Evolutionary conservation across 1,284 basidiomycete species (phyloP).

Genomic region (Porodaedalea pini): DNA sequence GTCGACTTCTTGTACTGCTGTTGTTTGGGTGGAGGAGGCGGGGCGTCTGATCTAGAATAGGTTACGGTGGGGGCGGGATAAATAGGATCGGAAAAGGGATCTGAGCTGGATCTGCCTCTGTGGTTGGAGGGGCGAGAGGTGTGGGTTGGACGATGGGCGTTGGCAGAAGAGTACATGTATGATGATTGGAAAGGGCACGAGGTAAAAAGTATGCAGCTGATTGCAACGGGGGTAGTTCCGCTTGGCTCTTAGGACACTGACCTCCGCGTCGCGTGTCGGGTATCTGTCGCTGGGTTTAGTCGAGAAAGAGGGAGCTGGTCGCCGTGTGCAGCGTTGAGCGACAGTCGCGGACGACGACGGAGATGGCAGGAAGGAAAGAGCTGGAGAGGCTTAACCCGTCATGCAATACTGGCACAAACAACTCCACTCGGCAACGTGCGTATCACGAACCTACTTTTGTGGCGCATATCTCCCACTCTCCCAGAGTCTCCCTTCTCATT

Average conservation of each 20-base stretch:
- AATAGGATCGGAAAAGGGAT: conserved; percentile 56
- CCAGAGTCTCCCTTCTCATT: not conserved
- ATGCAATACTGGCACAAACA: too few relatives aligned
- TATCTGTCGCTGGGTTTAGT: not conserved
- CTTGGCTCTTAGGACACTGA: not conserved
- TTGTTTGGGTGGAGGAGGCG: conserved; percentile 27
- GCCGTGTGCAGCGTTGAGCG: not conserved
- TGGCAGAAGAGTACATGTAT: conserved; percentile 4
- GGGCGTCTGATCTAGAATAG: conserved; percentile 34
- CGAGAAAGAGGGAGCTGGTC: not conserved
- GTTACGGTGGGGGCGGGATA: conserved; percentile 36
- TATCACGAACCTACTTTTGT: not conserved
- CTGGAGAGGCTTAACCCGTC: not conserved
- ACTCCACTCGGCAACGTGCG: conserved; percentile 13
- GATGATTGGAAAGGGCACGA: not conserved
- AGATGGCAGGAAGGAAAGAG: not conserved
- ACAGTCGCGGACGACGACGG: conserved; percentile 2
- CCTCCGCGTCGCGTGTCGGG: not conserved
- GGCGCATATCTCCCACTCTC: not conserved
- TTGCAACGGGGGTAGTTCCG: not conserved
- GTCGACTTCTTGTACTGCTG: conserved; percentile 28
- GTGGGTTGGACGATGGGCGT: not conserved
- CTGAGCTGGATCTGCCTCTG: conserved; percentile 49
- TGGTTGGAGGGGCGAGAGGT: conserved; percentile 29
- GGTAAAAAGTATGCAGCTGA: not conserved